Evolutionary conservation across 2,329 filamentous ascomycete genomes (phyloP).

Genomic region (Ophiostoma sp.): DNA sequence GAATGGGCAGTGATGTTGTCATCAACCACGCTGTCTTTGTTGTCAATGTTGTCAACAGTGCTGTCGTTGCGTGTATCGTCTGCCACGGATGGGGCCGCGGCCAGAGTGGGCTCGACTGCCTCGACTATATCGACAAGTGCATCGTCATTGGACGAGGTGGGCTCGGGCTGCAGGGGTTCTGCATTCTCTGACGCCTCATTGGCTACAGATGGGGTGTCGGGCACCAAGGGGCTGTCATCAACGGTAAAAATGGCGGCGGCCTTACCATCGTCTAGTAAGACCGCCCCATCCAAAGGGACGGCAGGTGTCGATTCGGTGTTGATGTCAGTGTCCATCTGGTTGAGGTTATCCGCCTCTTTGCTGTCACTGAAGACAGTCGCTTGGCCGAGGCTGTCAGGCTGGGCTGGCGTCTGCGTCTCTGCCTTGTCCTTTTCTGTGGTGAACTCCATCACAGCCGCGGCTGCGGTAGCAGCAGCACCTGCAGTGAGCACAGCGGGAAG

Average conservation of each 20-base stretch:
- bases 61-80: neutral
- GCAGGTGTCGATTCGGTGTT: neutral
- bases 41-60: neutral
- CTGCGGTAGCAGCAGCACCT: neutral
- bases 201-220: slow-evolving; percentile 14
- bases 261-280: slow-evolving; percentile 8
- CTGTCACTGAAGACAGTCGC: neutral
- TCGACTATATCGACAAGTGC: neutral
- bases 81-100: neutral
- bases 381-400: neutral
- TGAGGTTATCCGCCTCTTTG: slow-evolving; percentile 10
- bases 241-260: neutral
- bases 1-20: neutral
- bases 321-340: neutral
- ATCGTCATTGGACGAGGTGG: neutral
- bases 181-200: slow-evolving; percentile 10
- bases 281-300: slow-evolving; percentile 10
- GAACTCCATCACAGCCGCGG: neutral
- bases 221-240: slow-evolving; percentile 10
- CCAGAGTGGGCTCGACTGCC: neutral
- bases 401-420: neutral
- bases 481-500: neutral
- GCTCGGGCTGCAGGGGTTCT: slow-evolving; percentile 8
- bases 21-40: slow-evolving; percentile 3
- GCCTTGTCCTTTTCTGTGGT: neutral